Evolutionary conservation across 2,329 filamentous ascomycete genomes (phyloP).

Genomic region (Coniochaeta hoffmannii): DNA sequence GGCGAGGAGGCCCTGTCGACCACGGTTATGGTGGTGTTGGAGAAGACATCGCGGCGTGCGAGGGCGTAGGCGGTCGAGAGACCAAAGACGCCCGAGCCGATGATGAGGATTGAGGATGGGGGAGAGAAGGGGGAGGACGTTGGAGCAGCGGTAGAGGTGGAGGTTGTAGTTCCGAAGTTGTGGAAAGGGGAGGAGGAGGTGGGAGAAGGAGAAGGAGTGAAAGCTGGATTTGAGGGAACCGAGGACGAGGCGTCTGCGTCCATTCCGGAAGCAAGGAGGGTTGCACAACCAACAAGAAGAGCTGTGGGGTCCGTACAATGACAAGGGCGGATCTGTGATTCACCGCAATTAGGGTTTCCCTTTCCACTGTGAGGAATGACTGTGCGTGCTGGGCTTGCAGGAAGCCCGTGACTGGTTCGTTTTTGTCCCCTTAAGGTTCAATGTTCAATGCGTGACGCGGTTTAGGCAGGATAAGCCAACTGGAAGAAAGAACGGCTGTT

Average conservation of each 20-base stretch:
- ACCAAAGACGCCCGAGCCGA: conserved; percentile 62
- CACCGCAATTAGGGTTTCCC: not conserved
- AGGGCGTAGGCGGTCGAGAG: conserved; percentile 60
- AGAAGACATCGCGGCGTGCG: conserved; percentile 50
- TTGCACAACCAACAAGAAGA: not conserved
- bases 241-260: conserved; percentile 3
- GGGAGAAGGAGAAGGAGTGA: conserved; percentile 5
- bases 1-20: conserved; percentile 40
- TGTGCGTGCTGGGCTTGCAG: not conserved
- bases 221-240: conserved; percentile 6
- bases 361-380: not conserved
- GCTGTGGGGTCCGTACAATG: not conserved
- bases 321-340: not conserved
- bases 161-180: conserved; percentile 7
- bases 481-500: not conserved
- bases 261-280: not conserved
- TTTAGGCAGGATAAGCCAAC: not conserved
- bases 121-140: conserved; percentile 12
- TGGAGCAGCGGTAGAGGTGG: conserved; percentile 7
- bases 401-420: not conserved
- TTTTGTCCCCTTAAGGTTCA: not conserved
- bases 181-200: conserved; percentile 7
- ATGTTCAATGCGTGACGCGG: not conserved
- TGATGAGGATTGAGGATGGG: conserved; percentile 53
- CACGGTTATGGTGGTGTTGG: conserved; percentile 47